Base-by-base conservation (phyloP, 2,329 filamentous ascomycete genomes). In the Pseudomassariella vexata region DNA sequence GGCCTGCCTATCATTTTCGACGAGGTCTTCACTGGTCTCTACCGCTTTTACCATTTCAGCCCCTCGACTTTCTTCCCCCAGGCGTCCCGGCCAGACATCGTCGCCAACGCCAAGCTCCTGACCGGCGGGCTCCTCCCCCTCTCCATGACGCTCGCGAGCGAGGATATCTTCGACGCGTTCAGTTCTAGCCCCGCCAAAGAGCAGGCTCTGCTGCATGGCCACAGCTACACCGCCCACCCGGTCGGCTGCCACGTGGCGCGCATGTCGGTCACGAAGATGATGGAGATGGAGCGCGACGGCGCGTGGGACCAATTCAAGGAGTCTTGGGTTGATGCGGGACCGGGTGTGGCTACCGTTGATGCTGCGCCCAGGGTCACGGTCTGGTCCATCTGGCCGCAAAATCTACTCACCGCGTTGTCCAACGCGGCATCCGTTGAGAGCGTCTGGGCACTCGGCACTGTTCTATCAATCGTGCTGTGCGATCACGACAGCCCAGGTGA, bases 1-100 rank as follows among this genome's bases (percentile, higher is more conserved):
- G 85, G 86, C 3, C 70, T 94, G 4, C 86, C 87, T 0, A 63
- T 94, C 23, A 68, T 94, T 44, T 86, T 87, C 42, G 86, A 94
- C 50, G 87, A 94, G 52, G 86, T 94, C 21, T 94, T 94, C 57
- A 90, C 85, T 0, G 86, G 86, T 2, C 65, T 94, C 5, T 89
- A 89, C 53, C 83, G 87, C 9, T 76, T 94, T 1, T 86, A 87
- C 3, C 74, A 79, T 23, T 77, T 81, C 49, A 79, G 74, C 1
- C 70, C 85, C 0, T 76, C 82, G 0, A 79, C 79, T 0, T 84
- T 90, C 54, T 70, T 94, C 3, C 64, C 66, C 5, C 61, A 76
- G 0, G 57, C 85, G 19, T 73, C 86, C 0, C n/a, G n/a, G n/a
- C n/a, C n/a, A n/a, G 86, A 94, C 46, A 81, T 94, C 28, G 79